Evolutionary conservation across 2,329 filamentous ascomycete species (phyloP), one percentile per base, ranked within the genome.

Genomic region (Fusarium sterilihyphosum): DNA sequence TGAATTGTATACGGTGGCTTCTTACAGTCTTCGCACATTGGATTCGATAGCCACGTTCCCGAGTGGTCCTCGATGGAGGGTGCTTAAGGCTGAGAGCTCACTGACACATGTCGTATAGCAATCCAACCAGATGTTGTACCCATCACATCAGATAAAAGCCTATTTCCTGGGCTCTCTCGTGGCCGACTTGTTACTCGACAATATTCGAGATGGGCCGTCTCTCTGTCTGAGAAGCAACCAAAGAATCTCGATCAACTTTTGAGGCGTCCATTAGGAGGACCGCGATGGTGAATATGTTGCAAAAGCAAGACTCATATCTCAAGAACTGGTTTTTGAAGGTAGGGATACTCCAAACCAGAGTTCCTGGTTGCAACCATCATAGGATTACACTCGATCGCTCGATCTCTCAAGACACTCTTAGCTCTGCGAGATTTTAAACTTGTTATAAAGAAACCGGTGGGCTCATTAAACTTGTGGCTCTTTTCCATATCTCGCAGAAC

Each of bases 401-500:
- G 60, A 70, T 70, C 67, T 56, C 61, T 35, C 60, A 61, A 70
- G 67, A 71, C 67, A 70, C 41, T 60, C 29, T 66, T 43, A n/a
- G 37, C 40, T 53, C 43, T 61, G 43, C 47, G 22, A 50, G 47
- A 60, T 41, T 46, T 49, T 24, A 24, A n/a, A 52, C 31, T 46
- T 59, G 17, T 38, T 56, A 71, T 71, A 70, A 70, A 70, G 61
- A 22, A 66, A 53, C 41, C 47, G 53, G 57, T 29, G 67, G 67
- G 52, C 43, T 71, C 60, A 60, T 70, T 71, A 56, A 70, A 66
- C 67, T 60, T 60, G n/a, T 71, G 31, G 33, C 43, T 24, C n/a
- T 60, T 50, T 44, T 54, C 29, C 67, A 61, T 61, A 54, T 60
- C 47, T 61, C 53, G 43, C 41, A 16, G n/a, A 22, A 9, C 33